Percentiles rank a stretch among this genome's conserved stretches.
Evolutionary conservation across 2,329 filamentous ascomycete species (phyloP).

Genomic region (Botrytis cinerea): DNA sequence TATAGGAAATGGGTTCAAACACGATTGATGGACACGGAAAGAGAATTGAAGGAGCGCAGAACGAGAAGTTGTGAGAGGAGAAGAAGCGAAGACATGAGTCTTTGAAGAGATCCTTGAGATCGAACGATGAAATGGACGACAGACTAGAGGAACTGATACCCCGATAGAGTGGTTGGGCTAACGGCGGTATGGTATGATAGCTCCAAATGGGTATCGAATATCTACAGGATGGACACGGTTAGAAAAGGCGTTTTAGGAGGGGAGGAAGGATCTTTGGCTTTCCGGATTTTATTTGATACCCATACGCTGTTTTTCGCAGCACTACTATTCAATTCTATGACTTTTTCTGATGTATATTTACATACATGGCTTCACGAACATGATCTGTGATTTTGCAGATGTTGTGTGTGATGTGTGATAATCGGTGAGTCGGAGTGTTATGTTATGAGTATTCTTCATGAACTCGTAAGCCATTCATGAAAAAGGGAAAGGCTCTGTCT

Average conservation of each 20-base stretch:
- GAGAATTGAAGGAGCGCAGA: constrained; percentile 44
- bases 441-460: neutral
- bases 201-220: constrained; percentile 10
- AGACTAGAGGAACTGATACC: neutral
- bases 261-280: constrained; percentile 2
- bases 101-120: constrained; percentile 6
- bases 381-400: neutral
- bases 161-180: neutral
- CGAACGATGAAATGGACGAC: neutral
- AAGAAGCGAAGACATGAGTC: constrained; percentile 28
- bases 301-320: constrained; percentile 7
- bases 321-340: constrained; percentile 9
- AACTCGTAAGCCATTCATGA: neutral
- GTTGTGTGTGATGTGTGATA: neutral
- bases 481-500: neutral
- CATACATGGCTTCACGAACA: neutral
- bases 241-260: constrained; percentile 4
- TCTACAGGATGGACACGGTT: neutral
- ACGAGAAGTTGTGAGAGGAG: constrained; percentile 34
- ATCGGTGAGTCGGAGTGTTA: neutral
- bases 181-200: neutral
- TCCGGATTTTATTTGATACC: constrained; percentile 24
- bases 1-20: constrained; percentile 54
- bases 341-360: neutral
- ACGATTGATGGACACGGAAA: constrained; percentile 55